Percentiles rank a stretch among this genome's conserved stretches.
Conservation (phyloP, 2,329 filamentous ascomycete species). For the Sporothrix brunneoviolacea region DNA sequence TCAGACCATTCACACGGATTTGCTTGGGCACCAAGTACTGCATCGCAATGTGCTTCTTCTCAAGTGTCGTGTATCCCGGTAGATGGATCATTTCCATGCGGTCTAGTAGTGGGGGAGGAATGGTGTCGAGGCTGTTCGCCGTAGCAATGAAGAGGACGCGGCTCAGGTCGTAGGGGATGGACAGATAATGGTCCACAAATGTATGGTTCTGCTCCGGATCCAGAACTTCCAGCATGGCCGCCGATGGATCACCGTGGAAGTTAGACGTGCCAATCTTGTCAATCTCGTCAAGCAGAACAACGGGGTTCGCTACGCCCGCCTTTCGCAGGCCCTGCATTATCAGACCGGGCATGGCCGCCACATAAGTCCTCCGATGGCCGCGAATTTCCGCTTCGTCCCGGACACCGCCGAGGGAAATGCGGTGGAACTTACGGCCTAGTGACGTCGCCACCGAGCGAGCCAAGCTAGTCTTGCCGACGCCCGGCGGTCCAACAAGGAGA, state of each 20-base stretch:
- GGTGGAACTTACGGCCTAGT: constrained; percentile 89
- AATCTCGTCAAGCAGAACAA: constrained; percentile 94
- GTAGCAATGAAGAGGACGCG: constrained; percentile 98
- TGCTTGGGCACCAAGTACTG: constrained; percentile 96
- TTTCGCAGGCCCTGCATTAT: constrained; percentile 93
- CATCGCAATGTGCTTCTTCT: constrained; percentile 91
- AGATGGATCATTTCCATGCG: constrained; percentile 95
- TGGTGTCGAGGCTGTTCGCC: constrained; percentile 89
- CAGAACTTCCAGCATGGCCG: constrained; percentile 95
- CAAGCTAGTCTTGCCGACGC: constrained; percentile 91
- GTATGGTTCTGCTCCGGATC: constrained; percentile 95
- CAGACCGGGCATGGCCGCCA: constrained; percentile 96
- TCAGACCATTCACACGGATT: constrained; percentile 80
- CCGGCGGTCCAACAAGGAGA: constrained; percentile 85
- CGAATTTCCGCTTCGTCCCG: constrained; percentile 95
- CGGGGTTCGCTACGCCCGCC: constrained; percentile 89
- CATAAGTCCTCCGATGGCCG: constrained; percentile 90
- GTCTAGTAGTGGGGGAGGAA: constrained; percentile 86
- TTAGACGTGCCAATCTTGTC: constrained; percentile 92
- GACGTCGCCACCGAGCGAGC: constrained; percentile 90
- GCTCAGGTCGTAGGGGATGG: constrained; percentile 89
- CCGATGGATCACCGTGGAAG: constrained; percentile 90
- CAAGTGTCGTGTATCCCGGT: constrained; percentile 90
- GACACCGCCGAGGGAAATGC: constrained; percentile 92
- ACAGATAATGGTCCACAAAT: constrained; percentile 94